These are phyloP conservation scores for Melastoma candidum DNA, from an alignment of 441 rosid genomes.

Conservation along the genomic window DNA sequence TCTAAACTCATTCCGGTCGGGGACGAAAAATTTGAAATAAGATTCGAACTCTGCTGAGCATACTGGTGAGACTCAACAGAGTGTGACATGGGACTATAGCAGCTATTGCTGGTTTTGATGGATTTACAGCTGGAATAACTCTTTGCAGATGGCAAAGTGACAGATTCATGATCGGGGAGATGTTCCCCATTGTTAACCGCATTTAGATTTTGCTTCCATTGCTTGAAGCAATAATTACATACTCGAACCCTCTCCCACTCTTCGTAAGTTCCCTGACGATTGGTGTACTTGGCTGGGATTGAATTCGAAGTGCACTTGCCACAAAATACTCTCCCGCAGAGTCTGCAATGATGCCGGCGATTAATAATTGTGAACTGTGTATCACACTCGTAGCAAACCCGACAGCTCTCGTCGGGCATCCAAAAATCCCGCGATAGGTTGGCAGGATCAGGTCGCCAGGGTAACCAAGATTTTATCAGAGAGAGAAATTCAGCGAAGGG, in stretches of 20 bases:
- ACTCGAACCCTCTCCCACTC: constrained; percentile 24
- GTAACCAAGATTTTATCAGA: constrained; percentile 57
- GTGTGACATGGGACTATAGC: constrained; percentile 35
- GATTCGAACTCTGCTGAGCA: constrained; percentile 36
- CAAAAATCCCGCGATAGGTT: constrained; percentile 15
- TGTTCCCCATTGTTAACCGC: constrained; percentile 39
- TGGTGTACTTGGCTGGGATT: constrained; percentile 42
- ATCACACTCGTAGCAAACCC: too few species aligned
- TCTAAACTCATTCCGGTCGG: constrained; percentile 35
- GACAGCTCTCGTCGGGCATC: too few species aligned
- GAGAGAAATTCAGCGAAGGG: constrained; percentile 52
- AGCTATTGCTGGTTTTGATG: constrained; percentile 45
- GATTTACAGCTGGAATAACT: constrained; percentile 69
- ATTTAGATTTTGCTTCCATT: constrained; percentile 33
- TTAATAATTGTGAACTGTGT: too few species aligned
- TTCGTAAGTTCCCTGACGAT: constrained; percentile 34
- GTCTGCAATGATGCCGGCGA: too few species aligned
- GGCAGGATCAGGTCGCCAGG: constrained; percentile 77
- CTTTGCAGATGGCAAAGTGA: constrained; percentile 51
- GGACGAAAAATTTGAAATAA: constrained; percentile 31
- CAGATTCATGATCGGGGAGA: constrained; percentile 36
- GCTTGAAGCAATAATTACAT: too few species aligned
- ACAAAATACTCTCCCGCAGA: too few species aligned
- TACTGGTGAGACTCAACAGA: constrained; percentile 41
- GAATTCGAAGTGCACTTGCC: too few species aligned